phyloP scores from a whole-genome alignment of 257 asterid genomes.

The Nicotiana benthamiana region DNA sequence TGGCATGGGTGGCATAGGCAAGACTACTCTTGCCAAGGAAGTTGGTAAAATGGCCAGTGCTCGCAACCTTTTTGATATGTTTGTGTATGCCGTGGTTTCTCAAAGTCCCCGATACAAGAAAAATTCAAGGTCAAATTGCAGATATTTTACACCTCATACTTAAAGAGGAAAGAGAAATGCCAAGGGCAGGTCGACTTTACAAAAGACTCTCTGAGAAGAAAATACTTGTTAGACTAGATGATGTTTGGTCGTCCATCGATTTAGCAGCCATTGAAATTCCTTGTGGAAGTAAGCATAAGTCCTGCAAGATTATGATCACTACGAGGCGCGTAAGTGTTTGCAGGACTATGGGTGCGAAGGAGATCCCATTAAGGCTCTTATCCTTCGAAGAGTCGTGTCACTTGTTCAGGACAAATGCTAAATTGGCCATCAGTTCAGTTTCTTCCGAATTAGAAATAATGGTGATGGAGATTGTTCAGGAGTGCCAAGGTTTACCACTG shows the following conservation, averaged over 20 bases:
- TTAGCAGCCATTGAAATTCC: conserved; percentile 12
- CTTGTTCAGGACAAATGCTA: neutral
- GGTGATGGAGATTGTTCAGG: neutral
- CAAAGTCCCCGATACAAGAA: conserved; percentile 1
- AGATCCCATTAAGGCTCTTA: neutral
- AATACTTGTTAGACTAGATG: conserved; percentile 12
- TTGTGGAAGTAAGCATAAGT: neutral
- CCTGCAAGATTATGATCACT: neutral
- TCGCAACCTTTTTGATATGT: neutral
- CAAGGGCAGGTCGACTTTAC: neutral
- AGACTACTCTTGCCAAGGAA: conserved; percentile 5
- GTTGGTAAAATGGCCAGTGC: neutral
- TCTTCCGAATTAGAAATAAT: neutral
- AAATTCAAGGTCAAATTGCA: conserved; percentile 4
- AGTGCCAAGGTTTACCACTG: conserved; percentile 11
- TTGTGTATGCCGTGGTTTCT: neutral
- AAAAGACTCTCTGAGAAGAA: conserved; percentile 1
- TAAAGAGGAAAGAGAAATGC: neutral
- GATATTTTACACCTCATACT: neutral
- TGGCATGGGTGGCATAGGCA: conserved; percentile 2
- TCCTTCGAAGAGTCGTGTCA: neutral
- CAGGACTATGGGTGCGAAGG: neutral
- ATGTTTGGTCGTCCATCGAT: conserved; percentile 7
- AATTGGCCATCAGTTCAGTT: neutral
- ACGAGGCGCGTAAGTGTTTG: neutral